Conservation (phyloP, 2,329 filamentous ascomycete genomes). For the Arthrobotrys entomopaga region DNA sequence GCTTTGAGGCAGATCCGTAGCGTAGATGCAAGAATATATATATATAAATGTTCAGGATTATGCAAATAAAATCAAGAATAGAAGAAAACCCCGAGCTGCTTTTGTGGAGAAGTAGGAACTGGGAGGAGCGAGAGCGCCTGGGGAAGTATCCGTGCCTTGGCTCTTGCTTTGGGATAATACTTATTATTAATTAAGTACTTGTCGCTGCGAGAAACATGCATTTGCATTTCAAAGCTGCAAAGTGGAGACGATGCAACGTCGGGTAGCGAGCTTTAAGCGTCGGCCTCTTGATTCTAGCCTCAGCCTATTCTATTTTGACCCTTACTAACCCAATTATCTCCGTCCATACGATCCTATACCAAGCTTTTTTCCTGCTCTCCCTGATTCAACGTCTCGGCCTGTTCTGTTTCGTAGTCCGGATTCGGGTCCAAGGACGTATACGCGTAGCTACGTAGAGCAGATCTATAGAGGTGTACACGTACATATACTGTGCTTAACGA, state of each 20-base stretch:
- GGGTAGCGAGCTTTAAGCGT: constrained; percentile 44
- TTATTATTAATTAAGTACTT: too few species aligned
- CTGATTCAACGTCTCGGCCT: too few species aligned
- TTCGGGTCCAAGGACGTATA: too few species aligned
- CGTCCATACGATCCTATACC: too few species aligned
- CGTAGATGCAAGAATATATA: constrained; percentile 26
- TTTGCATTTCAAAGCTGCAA: constrained; percentile 17
- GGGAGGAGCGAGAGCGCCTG: constrained; percentile 6
- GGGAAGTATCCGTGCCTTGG: constrained; percentile 15
- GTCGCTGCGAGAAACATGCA: constrained; percentile 2
- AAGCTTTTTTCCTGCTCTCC: too few species aligned
- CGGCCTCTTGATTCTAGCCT: constrained; percentile 28
- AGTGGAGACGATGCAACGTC: constrained; percentile 53
- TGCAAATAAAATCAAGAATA: constrained; percentile 8
- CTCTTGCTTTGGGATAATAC: constrained; percentile 6
- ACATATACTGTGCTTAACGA: too few species aligned
- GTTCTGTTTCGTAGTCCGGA: too few species aligned
- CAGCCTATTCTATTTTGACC: constrained; percentile 6
- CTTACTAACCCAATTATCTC: background rate
- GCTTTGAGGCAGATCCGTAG: background rate
- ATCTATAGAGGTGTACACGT: too few species aligned
- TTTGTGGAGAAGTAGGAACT: background rate
- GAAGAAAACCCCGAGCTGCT: background rate
- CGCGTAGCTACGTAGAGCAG: too few species aligned
- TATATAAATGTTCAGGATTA: constrained; percentile 12